These are phyloP conservation scores for Suillus luteus DNA, from an alignment of 768 basidiomycete species.

Conservation along the genomic window DNA sequence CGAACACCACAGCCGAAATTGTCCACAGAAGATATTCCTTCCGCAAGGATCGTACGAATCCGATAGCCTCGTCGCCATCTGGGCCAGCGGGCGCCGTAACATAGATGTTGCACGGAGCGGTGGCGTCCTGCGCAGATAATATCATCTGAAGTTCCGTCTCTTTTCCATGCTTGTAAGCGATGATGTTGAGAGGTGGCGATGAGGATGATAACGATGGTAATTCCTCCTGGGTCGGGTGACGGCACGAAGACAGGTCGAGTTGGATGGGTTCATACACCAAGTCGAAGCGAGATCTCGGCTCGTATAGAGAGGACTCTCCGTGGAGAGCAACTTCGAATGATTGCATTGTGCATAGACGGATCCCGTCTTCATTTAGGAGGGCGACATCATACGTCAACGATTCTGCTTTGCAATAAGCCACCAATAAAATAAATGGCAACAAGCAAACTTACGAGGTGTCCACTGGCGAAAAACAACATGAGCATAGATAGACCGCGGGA, in stretches of 20 bases:
- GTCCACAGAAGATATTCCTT: constrained; percentile 35
- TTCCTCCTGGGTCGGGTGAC: neutral
- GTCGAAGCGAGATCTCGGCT: neutral
- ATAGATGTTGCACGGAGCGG: constrained; percentile 26
- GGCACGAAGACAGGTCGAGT: neutral
- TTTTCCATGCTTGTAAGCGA: constrained; percentile 1
- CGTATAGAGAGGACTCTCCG: neutral
- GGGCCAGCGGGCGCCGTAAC: constrained; percentile 30
- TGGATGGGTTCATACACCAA: neutral
- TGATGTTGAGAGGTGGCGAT: neutral
- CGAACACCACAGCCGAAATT: constrained; percentile 33
- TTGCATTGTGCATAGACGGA: neutral
- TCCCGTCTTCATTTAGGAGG: neutral
- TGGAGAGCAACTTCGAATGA: constrained; percentile 9
- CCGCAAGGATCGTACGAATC: constrained; percentile 33
- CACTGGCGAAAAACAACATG: constrained; percentile 8
- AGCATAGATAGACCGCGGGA: constrained; percentile 1
- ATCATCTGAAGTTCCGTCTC: neutral
- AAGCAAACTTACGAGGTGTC: constrained; percentile 4
- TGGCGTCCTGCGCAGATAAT: constrained; percentile 10
- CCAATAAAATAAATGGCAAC: too few species aligned
- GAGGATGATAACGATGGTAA: too few species aligned
- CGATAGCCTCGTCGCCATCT: constrained; percentile 34
- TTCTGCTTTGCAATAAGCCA: neutral
- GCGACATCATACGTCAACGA: neutral